Evolutionary conservation across 257 asterid genomes (phyloP).

Genomic region (Primulina huaijiensis): DNA sequence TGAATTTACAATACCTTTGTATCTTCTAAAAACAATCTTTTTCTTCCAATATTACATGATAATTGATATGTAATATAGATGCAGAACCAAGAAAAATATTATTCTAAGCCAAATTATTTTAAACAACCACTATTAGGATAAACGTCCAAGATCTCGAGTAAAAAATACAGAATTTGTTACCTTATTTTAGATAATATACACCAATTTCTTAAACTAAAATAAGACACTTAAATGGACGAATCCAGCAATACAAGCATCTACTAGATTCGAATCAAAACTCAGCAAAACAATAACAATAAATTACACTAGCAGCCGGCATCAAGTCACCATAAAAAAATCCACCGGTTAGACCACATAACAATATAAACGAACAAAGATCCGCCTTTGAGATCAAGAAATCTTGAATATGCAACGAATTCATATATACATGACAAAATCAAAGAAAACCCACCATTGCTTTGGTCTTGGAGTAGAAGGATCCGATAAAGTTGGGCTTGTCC

Average conservation of each 20-base stretch:
- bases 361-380: slow-evolving; percentile 17
- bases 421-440: neutral
- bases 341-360: neutral
- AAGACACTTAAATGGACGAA: slow-evolving; percentile 2
- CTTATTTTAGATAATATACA: neutral
- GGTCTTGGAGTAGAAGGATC: slow-evolving; percentile 89
- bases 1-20: neutral
- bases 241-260: slow-evolving; percentile 6
- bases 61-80: neutral
- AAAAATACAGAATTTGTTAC: neutral
- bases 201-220: neutral
- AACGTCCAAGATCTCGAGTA: slow-evolving; percentile 1
- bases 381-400: neutral
- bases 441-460: slow-evolving; percentile 66
- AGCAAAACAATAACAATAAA: neutral
- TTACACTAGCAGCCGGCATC: neutral
- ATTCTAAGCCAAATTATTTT: neutral
- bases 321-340: neutral
- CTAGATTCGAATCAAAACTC: slow-evolving; percentile 1
- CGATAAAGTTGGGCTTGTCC: slow-evolving; percentile 73
- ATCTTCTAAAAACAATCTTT: neutral
- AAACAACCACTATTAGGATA: neutral
- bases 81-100: neutral
- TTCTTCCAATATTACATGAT: slow-evolving; percentile 13
- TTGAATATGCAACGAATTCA: neutral